Evolutionary conservation across 257 asterid genomes (phyloP).

Genomic region (Pogostemon cablin): DNA sequence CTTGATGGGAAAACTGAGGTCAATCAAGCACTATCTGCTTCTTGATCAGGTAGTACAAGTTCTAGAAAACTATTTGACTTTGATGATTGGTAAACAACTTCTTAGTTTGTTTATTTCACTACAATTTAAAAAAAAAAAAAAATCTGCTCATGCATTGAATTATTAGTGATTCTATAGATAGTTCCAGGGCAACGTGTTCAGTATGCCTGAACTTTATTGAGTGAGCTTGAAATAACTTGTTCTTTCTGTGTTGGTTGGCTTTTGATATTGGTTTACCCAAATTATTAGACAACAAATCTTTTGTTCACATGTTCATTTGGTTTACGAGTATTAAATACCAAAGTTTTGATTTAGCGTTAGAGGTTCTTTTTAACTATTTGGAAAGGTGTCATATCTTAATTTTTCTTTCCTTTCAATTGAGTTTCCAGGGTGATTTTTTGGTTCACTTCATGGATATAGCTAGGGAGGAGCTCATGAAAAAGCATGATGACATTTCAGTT

Average conservation of each 20-base stretch:
- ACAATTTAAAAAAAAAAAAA: neutral
- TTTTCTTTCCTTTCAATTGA: constrained; percentile 24
- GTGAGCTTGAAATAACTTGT: constrained; percentile 10
- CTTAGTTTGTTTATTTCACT: constrained; percentile 18
- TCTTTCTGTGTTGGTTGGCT: constrained; percentile 18
- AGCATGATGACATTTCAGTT: constrained; percentile 87
- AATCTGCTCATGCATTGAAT: constrained; percentile 13
- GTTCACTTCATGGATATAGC: constrained; percentile 99
- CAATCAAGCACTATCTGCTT: constrained; percentile 98
- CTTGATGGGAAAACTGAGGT: constrained; percentile 90
- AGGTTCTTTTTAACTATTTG: constrained; percentile 25
- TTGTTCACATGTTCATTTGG: constrained; percentile 10
- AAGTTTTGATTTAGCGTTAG: constrained; percentile 21
- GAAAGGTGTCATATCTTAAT: constrained; percentile 19
- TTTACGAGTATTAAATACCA: constrained; percentile 18
- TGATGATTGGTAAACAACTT: constrained; percentile 12
- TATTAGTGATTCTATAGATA: constrained; percentile 1
- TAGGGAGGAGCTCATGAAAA: constrained; percentile 87
- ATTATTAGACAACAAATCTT: constrained; percentile 3
- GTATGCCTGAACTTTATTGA: constrained; percentile 2
- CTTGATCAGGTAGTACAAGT: constrained; percentile 85
- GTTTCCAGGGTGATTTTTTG: constrained; percentile 92
- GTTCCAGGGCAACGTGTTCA: constrained; percentile 22
- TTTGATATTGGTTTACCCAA: constrained; percentile 4
- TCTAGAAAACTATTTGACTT: constrained; percentile 11